Evolutionary conservation across 768 basidiomycete genomes (phyloP), one percentile per base, ranked within the genome.

Genomic region (Suillus spraguei): DNA sequence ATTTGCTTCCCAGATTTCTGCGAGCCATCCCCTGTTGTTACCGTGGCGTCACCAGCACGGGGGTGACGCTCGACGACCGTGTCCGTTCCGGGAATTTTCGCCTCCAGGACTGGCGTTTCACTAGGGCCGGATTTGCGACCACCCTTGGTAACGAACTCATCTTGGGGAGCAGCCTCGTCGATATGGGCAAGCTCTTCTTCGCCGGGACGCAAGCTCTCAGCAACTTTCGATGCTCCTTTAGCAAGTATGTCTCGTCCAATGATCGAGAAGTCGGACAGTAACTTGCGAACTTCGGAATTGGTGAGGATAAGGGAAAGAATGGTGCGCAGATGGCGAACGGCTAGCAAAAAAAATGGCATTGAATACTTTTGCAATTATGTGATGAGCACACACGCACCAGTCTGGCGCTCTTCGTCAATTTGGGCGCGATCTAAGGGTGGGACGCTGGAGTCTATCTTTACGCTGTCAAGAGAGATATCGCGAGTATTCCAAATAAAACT

Each of bases 281-380:
- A 87, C 74, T 97, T 97, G 70, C 95, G 90, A 36, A 92, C 90
- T 78, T 97, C 92, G 0, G 92, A 90, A 79, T 99, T 99, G 72
- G 96, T 97, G 65, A 95, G 82, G 70, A 98, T 81, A 69, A 98
- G 89, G 49, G 86, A 85, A 64, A 93, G 81, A 54, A 99, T 85
- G 0, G 95, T 95, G 67, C 95, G 92, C 17, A 98, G 85, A 76
- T 98, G 94, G 61, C 83, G 83, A 53, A 91, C 85, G 24, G 94
- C 94, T 91, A 65, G 8, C n/a, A 54, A 10, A 64, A 10, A 64
- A n/a, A 2, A 55, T 50, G 52, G 24, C 46, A n/a, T 63, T 78
- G 49, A 70, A 49, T 46, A 38, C 13, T 13, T 41, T 13, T 17
- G 0, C 2, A 2, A 24, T 7, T 35, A 6, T 16, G 47, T 7